phyloP scores from a whole-genome alignment of 192 early-diverging fungal genomes.

The Umbelopsis sp. region DNA sequence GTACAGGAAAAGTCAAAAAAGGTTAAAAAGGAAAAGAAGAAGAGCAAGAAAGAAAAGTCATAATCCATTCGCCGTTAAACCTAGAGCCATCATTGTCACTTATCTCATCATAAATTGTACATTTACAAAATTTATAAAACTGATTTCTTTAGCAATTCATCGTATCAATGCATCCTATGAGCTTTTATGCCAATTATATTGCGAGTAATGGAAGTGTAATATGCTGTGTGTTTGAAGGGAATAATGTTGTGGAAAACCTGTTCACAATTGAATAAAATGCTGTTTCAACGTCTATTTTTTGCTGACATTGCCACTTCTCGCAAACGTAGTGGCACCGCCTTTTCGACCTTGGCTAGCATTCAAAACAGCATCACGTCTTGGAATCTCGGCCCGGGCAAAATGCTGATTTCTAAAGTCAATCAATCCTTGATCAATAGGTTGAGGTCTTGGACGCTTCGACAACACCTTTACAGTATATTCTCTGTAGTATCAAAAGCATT shows the following conservation, averaged over 20 bases:
- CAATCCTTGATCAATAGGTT: conserved; percentile 17
- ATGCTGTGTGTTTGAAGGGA: neutral
- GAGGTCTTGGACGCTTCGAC: conserved; percentile 27
- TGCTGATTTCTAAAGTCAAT: conserved; percentile 24
- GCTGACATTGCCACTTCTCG: neutral
- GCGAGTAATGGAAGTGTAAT: conserved; percentile 1
- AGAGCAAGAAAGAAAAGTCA: conserved; percentile 23
- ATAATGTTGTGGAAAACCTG: too few relatives aligned
- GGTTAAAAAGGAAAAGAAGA: conserved; percentile 35
- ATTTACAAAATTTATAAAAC: conserved; percentile 23
- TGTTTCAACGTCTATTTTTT: neutral
- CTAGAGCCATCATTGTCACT: neutral
- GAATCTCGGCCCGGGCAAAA: conserved; percentile 22
- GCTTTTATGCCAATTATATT: conserved; percentile 9
- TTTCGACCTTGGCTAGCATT: conserved; percentile 26
- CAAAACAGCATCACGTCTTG: conserved; percentile 33
- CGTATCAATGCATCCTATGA: conserved; percentile 21
- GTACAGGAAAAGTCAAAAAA: conserved; percentile 21
- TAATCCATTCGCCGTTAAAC: neutral
- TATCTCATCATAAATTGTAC: conserved; percentile 11
- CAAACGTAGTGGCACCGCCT: conserved; percentile 26
- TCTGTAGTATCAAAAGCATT: conserved; percentile 2
- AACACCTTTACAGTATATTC: conserved; percentile 43
- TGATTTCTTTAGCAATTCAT: conserved; percentile 9
- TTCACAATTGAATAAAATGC: neutral